Base-by-base conservation (phyloP, 352 stramenopile genomes). In the Globisporangium canariense region DNA sequence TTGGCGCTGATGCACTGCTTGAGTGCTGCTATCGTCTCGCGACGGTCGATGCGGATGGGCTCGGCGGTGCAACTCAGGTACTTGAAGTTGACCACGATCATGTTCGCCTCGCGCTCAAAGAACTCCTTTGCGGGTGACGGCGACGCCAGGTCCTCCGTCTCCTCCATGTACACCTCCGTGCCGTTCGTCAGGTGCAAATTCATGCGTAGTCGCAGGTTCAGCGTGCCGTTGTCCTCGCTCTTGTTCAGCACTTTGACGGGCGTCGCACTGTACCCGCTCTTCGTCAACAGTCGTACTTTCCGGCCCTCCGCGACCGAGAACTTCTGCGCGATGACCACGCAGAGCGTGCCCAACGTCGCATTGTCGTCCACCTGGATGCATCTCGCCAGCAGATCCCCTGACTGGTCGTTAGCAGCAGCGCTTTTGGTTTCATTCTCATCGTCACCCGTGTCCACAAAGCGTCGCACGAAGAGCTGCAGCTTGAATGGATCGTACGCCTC, bases 31-130 rank as follows among this genome's bases (percentile, higher is more conserved):
- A 92, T 75, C 0, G 79, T 90, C 41, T 94, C 78, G 53, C 86
- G 74, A n/a, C 86, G 73, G 50, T 94, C 86, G 30, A 94, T 90
- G 11, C 72, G 74, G 63, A 94, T 78, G 4, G 73, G 70, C 66
- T 89, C 74, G 0, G 79, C 69, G 4, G 72, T 41, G 20, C 58
- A 67, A 8, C 73, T 71, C 50, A 80, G 47, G 56, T 87, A 88
- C 53, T 87, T 89, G 46, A 90, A 79, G 41, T 87, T 91, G n/a
- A 94, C 65, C 4, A 71, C 78, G 53, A 94, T 93, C 72, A 87
- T 81, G 58, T 94, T 92, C 13, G 84, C 79, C 58, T 92, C 81
- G 13, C 81, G 79, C 55, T 91, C 86, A 58, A 93, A 94, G 54
- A 81, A 78, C 20, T 71, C 69, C 56, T 87, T 78, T 11, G 86